Evolutionary conservation across 140 eudicot genomes (phyloP).

Genomic region (Bidens hawaiensis): DNA sequence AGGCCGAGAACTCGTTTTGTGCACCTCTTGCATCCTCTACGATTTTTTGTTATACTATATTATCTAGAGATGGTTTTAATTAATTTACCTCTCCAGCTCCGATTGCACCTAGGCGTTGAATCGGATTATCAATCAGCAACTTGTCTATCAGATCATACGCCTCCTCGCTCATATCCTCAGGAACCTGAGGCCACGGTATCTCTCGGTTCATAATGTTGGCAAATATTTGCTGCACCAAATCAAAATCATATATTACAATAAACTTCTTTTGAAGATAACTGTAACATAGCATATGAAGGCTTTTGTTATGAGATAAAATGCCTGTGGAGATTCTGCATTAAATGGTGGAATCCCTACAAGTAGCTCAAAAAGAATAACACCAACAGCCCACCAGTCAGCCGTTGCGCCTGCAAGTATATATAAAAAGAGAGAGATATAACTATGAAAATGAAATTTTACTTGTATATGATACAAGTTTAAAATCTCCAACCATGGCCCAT

Average conservation of each 20-base stretch:
- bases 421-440: too few relatives aligned
- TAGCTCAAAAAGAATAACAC: conserved; percentile 90
- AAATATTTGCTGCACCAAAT: conserved; percentile 78
- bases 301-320: conserved; percentile 17
- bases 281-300: conserved; percentile 8
- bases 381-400: conserved; percentile 99
- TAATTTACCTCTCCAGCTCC: conserved; percentile 80
- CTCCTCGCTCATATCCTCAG: conserved; percentile 77
- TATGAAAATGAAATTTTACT: too few relatives aligned
- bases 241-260: not conserved
- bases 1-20: too few relatives aligned
- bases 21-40: not conserved
- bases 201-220: conserved; percentile 89
- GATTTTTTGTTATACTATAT: not conserved
- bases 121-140: conserved; percentile 80
- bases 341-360: conserved; percentile 95
- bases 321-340: conserved; percentile 94
- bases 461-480: too few relatives aligned
- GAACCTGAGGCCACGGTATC: conserved; percentile 89
- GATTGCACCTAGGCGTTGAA: conserved; percentile 82
- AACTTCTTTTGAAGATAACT: not conserved
- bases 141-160: conserved; percentile 81
- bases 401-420: conserved; percentile 73
- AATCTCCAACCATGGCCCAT: too few relatives aligned
- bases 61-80: not conserved